A percentile compares a stretch with the other conserved stretches of the same genome.
phyloP scores from a whole-genome alignment of 495 filamentous ascomycete genomes.

The Talaromyces ruber region DNA sequence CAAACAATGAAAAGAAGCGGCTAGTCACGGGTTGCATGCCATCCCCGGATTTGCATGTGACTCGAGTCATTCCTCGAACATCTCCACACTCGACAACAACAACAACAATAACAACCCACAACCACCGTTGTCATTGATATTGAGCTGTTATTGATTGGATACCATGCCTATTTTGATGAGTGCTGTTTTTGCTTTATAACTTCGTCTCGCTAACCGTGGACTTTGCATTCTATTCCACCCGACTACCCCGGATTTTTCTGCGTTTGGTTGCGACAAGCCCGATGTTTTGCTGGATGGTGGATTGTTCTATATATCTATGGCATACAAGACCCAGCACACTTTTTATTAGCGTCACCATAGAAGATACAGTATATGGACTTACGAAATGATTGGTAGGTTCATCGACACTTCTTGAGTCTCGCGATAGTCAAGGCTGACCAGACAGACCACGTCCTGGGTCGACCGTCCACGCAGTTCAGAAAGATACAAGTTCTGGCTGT shows the following conservation, averaged over 20 bases:
- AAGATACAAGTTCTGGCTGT: constrained; percentile 91
- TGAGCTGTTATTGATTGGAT: neutral
- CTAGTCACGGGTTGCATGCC: neutral
- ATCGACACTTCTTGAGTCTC: neutral
- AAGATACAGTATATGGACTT: neutral
- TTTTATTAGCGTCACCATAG: neutral
- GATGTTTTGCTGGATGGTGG: neutral
- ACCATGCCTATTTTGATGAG: too few species aligned
- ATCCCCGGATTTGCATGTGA: neutral
- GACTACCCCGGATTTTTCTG: neutral
- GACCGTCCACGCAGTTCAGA: constrained; percentile 82
- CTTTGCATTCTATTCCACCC: neutral
- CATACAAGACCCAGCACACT: neutral
- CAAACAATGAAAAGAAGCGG: neutral
- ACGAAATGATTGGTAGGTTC: constrained; percentile 7
- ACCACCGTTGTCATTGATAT: too few species aligned
- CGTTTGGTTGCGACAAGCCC: neutral
- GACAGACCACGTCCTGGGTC: constrained; percentile 82
- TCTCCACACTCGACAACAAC: neutral
- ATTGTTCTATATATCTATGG: neutral
- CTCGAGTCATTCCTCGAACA: neutral
- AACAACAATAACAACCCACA: neutral
- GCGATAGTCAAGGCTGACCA: neutral
- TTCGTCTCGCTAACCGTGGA: neutral
- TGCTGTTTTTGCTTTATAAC: too few species aligned